Base-by-base conservation (phyloP, 495 filamentous ascomycete genomes). In the Usnea hakonensis region DNA sequence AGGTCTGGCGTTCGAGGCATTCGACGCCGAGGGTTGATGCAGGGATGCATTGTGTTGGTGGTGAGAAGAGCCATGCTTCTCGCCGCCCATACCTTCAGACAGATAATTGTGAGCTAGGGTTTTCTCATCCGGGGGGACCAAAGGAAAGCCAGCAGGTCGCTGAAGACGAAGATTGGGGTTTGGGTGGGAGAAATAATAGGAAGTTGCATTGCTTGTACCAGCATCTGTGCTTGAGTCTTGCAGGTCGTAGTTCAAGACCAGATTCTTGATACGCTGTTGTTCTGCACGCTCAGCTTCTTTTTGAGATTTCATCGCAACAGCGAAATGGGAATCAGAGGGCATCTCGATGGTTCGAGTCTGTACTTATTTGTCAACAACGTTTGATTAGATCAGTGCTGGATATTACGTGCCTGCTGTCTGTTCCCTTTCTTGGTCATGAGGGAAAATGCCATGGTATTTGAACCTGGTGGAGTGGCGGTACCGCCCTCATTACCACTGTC, bases 401-500 rank as follows among this genome's bases (percentile, higher is more conserved):
- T 3, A 17, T 35, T 10, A 75, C 82, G 60, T 67, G 90, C 90
- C 84, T 95, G 91, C 73, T 95, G 91, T 64, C 90, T 88, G 71
- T 97, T 97, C 33, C 94, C 94, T 70, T 88, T 90, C 83, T 96
- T 97, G 7, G 93, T 97, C 70, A 99, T 83, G 57, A 99, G 77
- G 19, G 92, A 92, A 72, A 99, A 97, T 8, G 94, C 91, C 91
- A 97, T 95, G 16, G 84, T 91, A 58, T 78, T 81, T 4, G 79
- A 78, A 9, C 77, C 64, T 5, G 75, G 75, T 46, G 75, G 71
- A 21, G 74, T 67, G 23, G 75, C 77, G 16, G 64, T 64, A 50
- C 46, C 46, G 30, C 72, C 71, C 33, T 82, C 81, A 14, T 76
- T 77, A 50, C 70, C 64, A 61, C 74, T 80, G 19, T 77, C 78